Evolutionary conservation across 2,329 filamentous ascomycete genomes (phyloP).

Genomic region (Ilyonectria sp.): DNA sequence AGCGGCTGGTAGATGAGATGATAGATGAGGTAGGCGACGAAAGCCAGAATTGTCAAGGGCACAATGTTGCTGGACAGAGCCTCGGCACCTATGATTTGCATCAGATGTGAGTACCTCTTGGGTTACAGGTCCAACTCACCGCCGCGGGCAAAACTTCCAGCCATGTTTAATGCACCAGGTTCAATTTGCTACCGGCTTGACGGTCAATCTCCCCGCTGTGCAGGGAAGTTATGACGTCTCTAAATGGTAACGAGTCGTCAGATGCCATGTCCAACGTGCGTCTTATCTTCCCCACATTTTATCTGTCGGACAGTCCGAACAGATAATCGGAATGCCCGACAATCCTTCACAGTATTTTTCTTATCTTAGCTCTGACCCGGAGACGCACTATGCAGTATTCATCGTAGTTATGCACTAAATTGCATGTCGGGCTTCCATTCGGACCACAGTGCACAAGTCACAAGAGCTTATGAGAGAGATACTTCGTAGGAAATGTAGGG

Average conservation of each 20-base stretch:
- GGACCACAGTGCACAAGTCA: neutral
- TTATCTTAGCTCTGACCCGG: neutral
- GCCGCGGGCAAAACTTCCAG: neutral
- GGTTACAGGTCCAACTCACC: neutral
- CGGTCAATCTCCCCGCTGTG: neutral
- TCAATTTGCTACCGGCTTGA: neutral
- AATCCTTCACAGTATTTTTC: neutral
- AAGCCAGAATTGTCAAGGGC: neutral
- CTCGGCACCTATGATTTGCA: neutral
- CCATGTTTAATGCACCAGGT: neutral
- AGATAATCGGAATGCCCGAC: neutral
- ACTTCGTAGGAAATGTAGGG: neutral
- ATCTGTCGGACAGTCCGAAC: neutral
- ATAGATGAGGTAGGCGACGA: neutral
- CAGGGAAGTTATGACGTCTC: neutral
- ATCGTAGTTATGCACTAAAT: neutral
- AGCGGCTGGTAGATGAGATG: conserved; percentile 33
- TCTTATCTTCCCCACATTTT: too few species aligned
- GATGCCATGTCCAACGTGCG: neutral
- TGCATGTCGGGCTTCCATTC: neutral
- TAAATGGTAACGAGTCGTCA: neutral
- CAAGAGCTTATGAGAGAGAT: neutral
- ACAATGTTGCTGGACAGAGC: neutral
- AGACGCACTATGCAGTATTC: neutral
- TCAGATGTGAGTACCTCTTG: neutral